A percentile compares a stretch with the other conserved stretches of the same genome.
phyloP scores from a whole-genome alignment of 441 rosid genomes.

The Omphalea diandra region DNA sequence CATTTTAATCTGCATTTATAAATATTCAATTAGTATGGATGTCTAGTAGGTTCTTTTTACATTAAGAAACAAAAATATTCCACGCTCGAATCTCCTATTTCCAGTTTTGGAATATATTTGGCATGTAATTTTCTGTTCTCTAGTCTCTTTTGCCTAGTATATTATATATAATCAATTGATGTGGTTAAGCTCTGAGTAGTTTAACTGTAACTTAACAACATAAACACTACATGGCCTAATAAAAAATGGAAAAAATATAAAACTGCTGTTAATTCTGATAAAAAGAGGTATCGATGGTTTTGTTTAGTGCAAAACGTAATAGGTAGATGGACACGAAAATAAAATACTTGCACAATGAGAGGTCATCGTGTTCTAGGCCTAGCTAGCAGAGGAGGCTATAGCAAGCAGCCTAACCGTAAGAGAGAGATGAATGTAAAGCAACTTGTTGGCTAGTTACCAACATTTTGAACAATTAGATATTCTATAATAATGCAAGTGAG shows the following conservation, averaged over 20 bases:
- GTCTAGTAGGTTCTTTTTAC: too few species aligned
- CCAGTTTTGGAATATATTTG: background rate
- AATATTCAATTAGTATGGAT: too few species aligned
- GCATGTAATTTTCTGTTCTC: conserved; percentile 9
- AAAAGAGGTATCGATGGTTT: background rate
- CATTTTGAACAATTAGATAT: background rate
- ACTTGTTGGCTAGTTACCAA: conserved; percentile 26
- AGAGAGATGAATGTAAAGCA: background rate
- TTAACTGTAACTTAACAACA: conserved; percentile 41
- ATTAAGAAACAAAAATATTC: too few species aligned
- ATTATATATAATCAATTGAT: background rate
- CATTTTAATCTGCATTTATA: background rate
- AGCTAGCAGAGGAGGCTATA: background rate
- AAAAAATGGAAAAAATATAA: background rate
- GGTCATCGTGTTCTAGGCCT: background rate
- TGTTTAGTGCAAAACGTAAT: background rate
- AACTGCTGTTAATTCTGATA: background rate
- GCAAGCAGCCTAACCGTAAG: conserved; percentile 2
- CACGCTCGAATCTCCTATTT: too few species aligned
- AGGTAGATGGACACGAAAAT: background rate
- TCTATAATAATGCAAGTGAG: background rate
- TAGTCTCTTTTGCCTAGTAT: background rate
- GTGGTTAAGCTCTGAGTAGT: conserved; percentile 33
- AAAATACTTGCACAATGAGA: background rate
- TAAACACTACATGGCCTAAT: conserved; percentile 8